Percentiles rank a stretch among this genome's conserved stretches.
Conservation (phyloP, 2,329 filamentous ascomycete genomes). For the Exophiala spinifera region DNA sequence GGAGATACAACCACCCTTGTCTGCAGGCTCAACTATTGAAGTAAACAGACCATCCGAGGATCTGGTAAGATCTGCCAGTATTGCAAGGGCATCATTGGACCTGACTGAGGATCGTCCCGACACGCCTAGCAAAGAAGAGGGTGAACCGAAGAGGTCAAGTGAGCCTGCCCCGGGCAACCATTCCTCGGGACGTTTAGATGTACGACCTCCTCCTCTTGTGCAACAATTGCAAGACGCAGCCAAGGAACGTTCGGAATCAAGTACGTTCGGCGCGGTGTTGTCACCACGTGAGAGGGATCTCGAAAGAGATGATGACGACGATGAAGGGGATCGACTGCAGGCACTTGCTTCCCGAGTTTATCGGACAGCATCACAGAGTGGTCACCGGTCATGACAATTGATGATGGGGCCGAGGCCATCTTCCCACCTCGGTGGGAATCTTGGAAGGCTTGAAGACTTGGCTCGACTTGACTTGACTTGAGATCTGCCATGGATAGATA, state of each 20-base stretch:
- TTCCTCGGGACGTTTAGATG: slow-evolving; percentile 23
- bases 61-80: slow-evolving; percentile 3
- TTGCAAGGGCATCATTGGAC: slow-evolving; percentile 17
- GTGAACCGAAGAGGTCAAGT: background rate
- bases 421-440: too few species aligned
- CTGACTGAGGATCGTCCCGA: slow-evolving; percentile 9
- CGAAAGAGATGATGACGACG: slow-evolving; percentile 39
- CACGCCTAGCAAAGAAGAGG: slow-evolving; percentile 1
- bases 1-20: slow-evolving; percentile 8
- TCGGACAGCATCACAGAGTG: slow-evolving; percentile 27
- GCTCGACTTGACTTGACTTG: too few species aligned
- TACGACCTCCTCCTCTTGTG: slow-evolving; percentile 25
- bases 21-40: slow-evolving; percentile 16
- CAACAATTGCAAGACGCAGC: slow-evolving; percentile 26
- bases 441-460: too few species aligned
- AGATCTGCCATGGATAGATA: too few species aligned
- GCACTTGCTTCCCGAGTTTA: slow-evolving; percentile 29
- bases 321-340: slow-evolving; percentile 39
- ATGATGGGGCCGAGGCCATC: background rate
- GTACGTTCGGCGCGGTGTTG: background rate
- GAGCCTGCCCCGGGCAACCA: slow-evolving; percentile 5
- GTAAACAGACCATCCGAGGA: slow-evolving; percentile 10
- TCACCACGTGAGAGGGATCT: slow-evolving; percentile 3
- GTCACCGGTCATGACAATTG: slow-evolving; percentile 12
- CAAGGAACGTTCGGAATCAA: slow-evolving; percentile 9